Evolutionary conservation across 2,329 filamentous ascomycete genomes (phyloP).

Genomic region (Colletotrichum eleusines): DNA sequence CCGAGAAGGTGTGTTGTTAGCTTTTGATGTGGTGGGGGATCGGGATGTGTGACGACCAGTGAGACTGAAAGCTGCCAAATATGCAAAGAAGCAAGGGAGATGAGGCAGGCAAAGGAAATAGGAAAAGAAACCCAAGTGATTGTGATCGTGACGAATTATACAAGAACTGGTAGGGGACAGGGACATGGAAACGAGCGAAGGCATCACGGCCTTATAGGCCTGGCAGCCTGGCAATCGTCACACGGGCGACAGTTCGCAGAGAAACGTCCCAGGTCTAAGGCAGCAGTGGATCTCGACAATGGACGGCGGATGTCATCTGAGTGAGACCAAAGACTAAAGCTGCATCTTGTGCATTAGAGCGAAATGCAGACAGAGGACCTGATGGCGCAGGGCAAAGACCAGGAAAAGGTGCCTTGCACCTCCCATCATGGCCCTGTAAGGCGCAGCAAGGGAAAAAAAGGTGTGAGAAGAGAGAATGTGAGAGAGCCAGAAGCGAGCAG

Average conservation of each 20-base stretch:
- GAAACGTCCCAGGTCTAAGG: slow-evolving; percentile 44
- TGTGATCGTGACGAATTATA: slow-evolving; percentile 43
- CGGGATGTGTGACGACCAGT: slow-evolving; percentile 16
- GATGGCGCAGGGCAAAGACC: slow-evolving; percentile 44
- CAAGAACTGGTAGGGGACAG: slow-evolving; percentile 28
- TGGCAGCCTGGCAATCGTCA: slow-evolving; percentile 53
- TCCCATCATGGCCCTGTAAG: slow-evolving; percentile 35
- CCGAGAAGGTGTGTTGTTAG: slow-evolving; percentile 22
- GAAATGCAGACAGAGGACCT: slow-evolving; percentile 39
- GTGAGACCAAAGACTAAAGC: slow-evolving; percentile 44
- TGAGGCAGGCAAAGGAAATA: slow-evolving; percentile 46
- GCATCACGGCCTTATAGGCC: slow-evolving; percentile 68
- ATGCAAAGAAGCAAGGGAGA: slow-evolving; percentile 38
- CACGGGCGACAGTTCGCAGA: slow-evolving; percentile 47
- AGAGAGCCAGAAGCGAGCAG: slow-evolving; percentile 25
- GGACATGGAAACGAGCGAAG: slow-evolving; percentile 52
- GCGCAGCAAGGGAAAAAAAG: slow-evolving; percentile 34
- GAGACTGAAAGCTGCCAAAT: slow-evolving; percentile 34
- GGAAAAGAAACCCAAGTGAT: slow-evolving; percentile 44
- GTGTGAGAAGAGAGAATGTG: slow-evolving; percentile 34
- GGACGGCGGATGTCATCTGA: slow-evolving; percentile 40
- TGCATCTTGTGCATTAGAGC: slow-evolving; percentile 45
- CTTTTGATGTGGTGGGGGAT: slow-evolving; percentile 38
- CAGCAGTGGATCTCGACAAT: slow-evolving; percentile 40
- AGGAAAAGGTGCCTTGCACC: slow-evolving; percentile 45